Percentiles rank a stretch among this genome's conserved stretches.
Evolutionary conservation across 371 early-diverging fungal species (phyloP).

Genomic region (Chytridium lagenaria): DNA sequence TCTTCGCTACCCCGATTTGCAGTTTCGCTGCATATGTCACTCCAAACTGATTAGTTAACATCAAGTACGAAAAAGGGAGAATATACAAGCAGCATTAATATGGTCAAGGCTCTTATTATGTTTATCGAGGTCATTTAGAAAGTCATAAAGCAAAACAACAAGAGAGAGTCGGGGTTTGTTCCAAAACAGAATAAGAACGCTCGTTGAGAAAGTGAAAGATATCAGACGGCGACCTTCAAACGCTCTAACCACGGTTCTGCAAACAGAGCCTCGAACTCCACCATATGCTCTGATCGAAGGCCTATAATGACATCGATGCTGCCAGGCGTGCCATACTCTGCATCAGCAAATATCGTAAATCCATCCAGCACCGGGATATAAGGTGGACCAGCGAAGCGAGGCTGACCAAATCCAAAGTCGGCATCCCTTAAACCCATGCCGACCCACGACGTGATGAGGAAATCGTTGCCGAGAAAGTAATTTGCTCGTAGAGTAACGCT

Average conservation of each 20-base stretch:
- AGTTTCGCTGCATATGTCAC: no score
- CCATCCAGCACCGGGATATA: background rate
- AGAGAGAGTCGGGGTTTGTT: no score
- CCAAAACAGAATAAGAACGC: no score
- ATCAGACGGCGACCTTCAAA: no score
- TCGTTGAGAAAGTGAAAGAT: no score
- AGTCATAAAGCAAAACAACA: no score
- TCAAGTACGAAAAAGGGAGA: no score
- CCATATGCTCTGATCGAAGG: background rate
- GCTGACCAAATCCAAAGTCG: slow-evolving; percentile 4
- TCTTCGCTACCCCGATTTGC: no score
- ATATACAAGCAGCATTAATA: no score
- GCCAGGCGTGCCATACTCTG: background rate
- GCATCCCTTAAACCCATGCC: slow-evolving; percentile 10
- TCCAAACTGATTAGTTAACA: no score
- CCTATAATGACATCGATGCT: background rate
- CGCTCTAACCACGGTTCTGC: background rate
- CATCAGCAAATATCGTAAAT: background rate
- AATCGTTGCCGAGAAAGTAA: background rate
- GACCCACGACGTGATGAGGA: slow-evolving; percentile 11
- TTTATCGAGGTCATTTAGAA: no score
- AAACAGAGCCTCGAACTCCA: background rate
- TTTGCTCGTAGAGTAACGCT: background rate
- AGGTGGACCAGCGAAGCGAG: background rate
- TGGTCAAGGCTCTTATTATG: no score